These are phyloP conservation scores for Gentiana straminea DNA, from an alignment of 257 asterid species.

Conservation along the genomic window DNA sequence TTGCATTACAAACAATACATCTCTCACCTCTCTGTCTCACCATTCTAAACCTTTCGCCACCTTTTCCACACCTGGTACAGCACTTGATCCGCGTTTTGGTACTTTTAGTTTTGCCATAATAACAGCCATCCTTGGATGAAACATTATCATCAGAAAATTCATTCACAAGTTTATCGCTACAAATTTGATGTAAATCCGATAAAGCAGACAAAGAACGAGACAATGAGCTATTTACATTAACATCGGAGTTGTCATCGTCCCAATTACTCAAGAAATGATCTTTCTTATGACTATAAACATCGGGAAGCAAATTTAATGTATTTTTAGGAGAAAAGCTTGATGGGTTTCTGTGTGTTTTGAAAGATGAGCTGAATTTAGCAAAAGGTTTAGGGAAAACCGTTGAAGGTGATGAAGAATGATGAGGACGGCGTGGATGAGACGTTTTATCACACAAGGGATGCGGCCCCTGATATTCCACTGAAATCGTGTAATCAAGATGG, in stretches of 20 bases:
- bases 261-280: not conserved
- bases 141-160: not conserved
- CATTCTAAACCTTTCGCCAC: not conserved
- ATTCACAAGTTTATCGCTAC: not conserved
- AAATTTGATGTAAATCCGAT: not conserved
- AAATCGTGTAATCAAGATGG: constrained; percentile 60
- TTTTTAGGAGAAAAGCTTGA: constrained; percentile 1
- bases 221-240: not conserved
- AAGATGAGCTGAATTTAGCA: constrained; percentile 8
- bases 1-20: constrained; percentile 58
- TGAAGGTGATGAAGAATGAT: constrained; percentile 22
- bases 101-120: not conserved
- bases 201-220: not conserved
- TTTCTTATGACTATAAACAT: not conserved
- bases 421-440: not conserved
- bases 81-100: constrained; percentile 10
- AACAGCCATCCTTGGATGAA: not conserved
- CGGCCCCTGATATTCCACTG: constrained; percentile 53
- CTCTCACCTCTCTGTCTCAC: constrained; percentile 21
- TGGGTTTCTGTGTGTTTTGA: not conserved
- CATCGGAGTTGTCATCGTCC: not conserved
- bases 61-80: constrained; percentile 49
- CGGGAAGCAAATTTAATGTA: not conserved
- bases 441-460: constrained; percentile 20
- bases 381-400: not conserved